Conservation (phyloP, 371 early-diverging fungal genomes). For the Mucor mucedo region DNA sequence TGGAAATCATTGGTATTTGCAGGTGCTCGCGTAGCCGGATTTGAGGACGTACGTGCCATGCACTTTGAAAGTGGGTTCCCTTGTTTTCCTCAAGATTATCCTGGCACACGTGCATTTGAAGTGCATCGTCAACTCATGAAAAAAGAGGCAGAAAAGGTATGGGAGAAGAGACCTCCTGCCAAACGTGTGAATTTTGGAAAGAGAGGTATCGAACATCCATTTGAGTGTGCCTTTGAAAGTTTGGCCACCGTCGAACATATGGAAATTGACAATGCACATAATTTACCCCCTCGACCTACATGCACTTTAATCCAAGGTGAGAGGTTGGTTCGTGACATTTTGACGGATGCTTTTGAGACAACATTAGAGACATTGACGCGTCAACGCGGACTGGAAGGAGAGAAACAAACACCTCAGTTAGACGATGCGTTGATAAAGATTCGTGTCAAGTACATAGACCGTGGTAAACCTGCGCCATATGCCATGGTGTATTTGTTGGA, state of each 20-base stretch:
- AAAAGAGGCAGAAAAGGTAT: conserved; percentile 44
- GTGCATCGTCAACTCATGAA: conserved; percentile 19
- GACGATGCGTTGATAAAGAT: conserved; percentile 52
- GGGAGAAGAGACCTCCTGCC: conserved; percentile 67
- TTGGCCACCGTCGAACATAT: conserved; percentile 15
- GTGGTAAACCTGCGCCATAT: conserved; percentile 57
- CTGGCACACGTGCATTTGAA: conserved; percentile 63
- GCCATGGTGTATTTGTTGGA: conserved; percentile 57
- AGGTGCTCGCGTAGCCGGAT: conserved; percentile 81
- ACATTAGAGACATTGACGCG: conserved; percentile 1
- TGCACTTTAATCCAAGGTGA: conserved; percentile 20
- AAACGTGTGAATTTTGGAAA: conserved; percentile 77
- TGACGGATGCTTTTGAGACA: neutral
- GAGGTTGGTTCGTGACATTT: neutral
- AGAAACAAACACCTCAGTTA: conserved; percentile 3
- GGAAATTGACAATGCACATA: conserved; percentile 11
- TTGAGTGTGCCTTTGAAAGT: conserved; percentile 59
- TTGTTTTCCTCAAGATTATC: conserved; percentile 66
- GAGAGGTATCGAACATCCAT: conserved; percentile 65
- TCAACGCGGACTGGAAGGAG: conserved; percentile 12
- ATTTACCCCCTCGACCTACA: conserved; percentile 14
- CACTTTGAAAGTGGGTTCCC: conserved; percentile 62
- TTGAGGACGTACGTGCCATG: conserved; percentile 59
- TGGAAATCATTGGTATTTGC: conserved; percentile 92
- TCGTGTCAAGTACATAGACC: conserved; percentile 45